These are phyloP conservation scores for Paraphaeosphaeria sporulosa DNA, from an alignment of 2,329 filamentous ascomycete genomes.

Conservation along the genomic window DNA sequence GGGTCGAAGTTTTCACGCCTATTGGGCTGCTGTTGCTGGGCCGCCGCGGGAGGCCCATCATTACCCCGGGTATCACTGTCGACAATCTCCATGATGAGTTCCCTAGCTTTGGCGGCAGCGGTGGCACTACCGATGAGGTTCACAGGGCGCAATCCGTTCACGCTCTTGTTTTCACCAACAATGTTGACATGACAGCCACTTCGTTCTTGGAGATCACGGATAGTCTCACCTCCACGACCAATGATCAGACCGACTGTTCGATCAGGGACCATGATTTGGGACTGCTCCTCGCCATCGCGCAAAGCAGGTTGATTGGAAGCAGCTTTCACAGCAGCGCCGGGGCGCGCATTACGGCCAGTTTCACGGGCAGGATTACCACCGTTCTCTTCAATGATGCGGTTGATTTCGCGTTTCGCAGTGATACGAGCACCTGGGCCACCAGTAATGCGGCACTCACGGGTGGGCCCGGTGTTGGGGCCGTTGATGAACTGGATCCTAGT, in stretches of 20 bases:
- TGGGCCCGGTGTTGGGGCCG: constrained; percentile 74
- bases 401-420: constrained; percentile 83
- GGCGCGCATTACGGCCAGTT: constrained; percentile 45
- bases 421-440: constrained; percentile 75
- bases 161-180: constrained; percentile 89
- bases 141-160: constrained; percentile 87
- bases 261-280: constrained; percentile 95
- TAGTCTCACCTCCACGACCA: constrained; percentile 91
- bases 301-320: constrained; percentile 57
- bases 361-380: constrained; percentile 61
- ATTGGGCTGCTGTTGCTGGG: constrained; percentile 26
- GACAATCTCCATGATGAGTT: constrained; percentile 91
- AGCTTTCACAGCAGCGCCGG: constrained; percentile 51
- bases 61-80: constrained; percentile 78
- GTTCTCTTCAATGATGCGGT: constrained; percentile 87
- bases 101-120: constrained; percentile 79
- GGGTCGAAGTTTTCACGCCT: constrained; percentile 50
- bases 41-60: constrained; percentile 43
- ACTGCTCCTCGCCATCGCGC: constrained; percentile 81
- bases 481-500: constrained; percentile 90
- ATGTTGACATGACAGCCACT: constrained; percentile 97
- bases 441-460: constrained; percentile 85
- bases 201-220: constrained; percentile 87
- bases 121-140: constrained; percentile 84
- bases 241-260: constrained; percentile 93